These are phyloP conservation scores for Aspergillus fructus DNA, from an alignment of 2,329 filamentous ascomycete genomes.

Conservation along the genomic window DNA sequence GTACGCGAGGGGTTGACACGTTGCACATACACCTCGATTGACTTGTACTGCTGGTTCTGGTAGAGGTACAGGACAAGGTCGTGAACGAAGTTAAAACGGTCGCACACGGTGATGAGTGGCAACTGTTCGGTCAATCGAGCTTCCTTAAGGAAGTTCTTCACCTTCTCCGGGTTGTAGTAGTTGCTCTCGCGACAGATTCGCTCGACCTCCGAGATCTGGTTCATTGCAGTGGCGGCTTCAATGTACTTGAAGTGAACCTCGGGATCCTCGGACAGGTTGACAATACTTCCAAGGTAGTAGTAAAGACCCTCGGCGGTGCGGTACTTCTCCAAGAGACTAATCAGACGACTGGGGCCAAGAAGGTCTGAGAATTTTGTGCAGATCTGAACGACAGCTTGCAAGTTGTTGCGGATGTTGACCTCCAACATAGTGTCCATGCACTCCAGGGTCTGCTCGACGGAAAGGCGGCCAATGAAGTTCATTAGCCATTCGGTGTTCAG, in stretches of 20 bases:
- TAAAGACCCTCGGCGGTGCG: constrained; percentile 95
- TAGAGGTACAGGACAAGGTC: constrained; percentile 95
- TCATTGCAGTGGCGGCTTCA: constrained; percentile 90
- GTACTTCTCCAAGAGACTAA: constrained; percentile 96
- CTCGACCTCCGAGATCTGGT: constrained; percentile 93
- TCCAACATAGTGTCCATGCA: constrained; percentile 96
- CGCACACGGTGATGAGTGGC: constrained; percentile 95
- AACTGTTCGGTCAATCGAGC: constrained; percentile 88
- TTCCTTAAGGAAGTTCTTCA: constrained; percentile 99
- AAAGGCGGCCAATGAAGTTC: constrained; percentile 89
- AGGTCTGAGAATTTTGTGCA: constrained; percentile 98
- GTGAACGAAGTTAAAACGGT: constrained; percentile 98
- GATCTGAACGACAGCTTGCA: constrained; percentile 91
- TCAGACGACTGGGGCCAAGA: constrained; percentile 79
- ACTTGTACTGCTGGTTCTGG: constrained; percentile 98
- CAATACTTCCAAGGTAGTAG: constrained; percentile 97
- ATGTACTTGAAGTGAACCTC: constrained; percentile 99
- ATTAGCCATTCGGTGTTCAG: constrained; percentile 89
- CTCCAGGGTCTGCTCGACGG: constrained; percentile 90
- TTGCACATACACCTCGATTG: constrained; percentile 97
- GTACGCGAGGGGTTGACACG: constrained; percentile 90
- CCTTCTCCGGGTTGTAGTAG: constrained; percentile 86
- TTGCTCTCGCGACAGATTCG: constrained; percentile 94
- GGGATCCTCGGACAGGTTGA: constrained; percentile 91
- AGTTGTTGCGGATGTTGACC: constrained; percentile 92